phyloP scores from a whole-genome alignment of 2,329 filamentous ascomycete species.

The Chrysosphaeria jannelii region DNA sequence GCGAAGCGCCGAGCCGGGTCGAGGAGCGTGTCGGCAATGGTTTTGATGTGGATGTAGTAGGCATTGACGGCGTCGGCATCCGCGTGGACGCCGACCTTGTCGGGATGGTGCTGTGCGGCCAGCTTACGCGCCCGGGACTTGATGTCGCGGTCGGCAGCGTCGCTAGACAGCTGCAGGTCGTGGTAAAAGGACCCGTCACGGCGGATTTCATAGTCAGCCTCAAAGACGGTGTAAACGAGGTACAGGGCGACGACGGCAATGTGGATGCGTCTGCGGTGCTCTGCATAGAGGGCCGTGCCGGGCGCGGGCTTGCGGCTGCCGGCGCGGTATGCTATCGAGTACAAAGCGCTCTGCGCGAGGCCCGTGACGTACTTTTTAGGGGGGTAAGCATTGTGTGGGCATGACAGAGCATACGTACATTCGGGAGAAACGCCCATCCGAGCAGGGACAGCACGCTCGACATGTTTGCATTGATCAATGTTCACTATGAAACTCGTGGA shows the following conservation, averaged over 20 bases:
- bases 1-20: constrained; percentile 53
- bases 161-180: constrained; percentile 37
- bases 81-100: constrained; percentile 28
- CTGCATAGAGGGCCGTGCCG: constrained; percentile 33
- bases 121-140: constrained; percentile 65
- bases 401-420: constrained; percentile 9
- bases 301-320: constrained; percentile 53
- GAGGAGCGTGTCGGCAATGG: constrained; percentile 54
- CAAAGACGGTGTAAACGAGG: constrained; percentile 74
- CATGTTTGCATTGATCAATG: too few relatives aligned
- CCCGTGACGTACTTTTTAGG: constrained; percentile 47
- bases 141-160: constrained; percentile 43
- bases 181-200: constrained; percentile 48
- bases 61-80: constrained; percentile 8
- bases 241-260: constrained; percentile 59
- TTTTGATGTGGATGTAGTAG: constrained; percentile 58
- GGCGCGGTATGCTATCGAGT: constrained; percentile 65
- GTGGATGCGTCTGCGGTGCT: constrained; percentile 57
- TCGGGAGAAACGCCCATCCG: constrained; percentile 25
- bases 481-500: too few relatives aligned
- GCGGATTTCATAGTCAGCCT: constrained; percentile 58
- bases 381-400: neutral
- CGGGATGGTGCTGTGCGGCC: constrained; percentile 45
- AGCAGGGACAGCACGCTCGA: constrained; percentile 20
- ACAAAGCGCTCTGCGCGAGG: constrained; percentile 56